Evolutionary conservation across 1,284 basidiomycete genomes (phyloP), one percentile per base, ranked within the genome.

Genomic region (Ustilago loliicola): DNA sequence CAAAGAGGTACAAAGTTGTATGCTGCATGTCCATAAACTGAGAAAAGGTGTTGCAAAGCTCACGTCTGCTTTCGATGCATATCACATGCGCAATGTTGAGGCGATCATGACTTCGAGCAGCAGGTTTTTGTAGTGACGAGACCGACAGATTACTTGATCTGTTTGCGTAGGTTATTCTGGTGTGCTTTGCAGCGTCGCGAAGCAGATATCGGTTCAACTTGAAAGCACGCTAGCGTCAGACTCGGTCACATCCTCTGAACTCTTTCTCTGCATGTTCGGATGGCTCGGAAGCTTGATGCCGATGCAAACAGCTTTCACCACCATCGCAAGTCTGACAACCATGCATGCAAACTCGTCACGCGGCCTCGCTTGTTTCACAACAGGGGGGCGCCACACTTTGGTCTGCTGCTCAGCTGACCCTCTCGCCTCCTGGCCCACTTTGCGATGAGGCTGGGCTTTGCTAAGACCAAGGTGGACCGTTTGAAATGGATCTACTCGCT

Each of bases 261-360:
- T 45, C 10, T 21, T 45, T 25, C 42, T 57, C 55, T 56, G 53
- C 45, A 63, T 30, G 30, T 40, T 63, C 61, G 53, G 53, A 30
- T 50, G 38, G 60, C 21, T 53, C 51, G 60, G 51, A 36, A 50
- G 30, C 47, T 38, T 29, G 8, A 19, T 27, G 30, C 61, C 45
- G 53, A 55, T 50, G 61, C 61, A 62, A 48, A 21, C 45, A 48
- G 45, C 45, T 27, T 50, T 50, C 30, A 34, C 27, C 42, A 8
- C 15, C 42, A 21, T 34, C 34, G 30, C 11, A 45, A 21, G 2
- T 34, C 13, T 55, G 32, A 8, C 32, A 57, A 29, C 36, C 19
- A 32, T 57, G 40, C 55, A 57, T 56, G 25, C 36, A 13, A 19
- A 27, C 27, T 50, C 48, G 36, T 57, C 55, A 57, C 55, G 40